Percentiles rank a stretch among this genome's conserved stretches.
These are phyloP conservation scores for Suillus discolor DNA, from an alignment of 768 basidiomycete species.

Conservation along the genomic window DNA sequence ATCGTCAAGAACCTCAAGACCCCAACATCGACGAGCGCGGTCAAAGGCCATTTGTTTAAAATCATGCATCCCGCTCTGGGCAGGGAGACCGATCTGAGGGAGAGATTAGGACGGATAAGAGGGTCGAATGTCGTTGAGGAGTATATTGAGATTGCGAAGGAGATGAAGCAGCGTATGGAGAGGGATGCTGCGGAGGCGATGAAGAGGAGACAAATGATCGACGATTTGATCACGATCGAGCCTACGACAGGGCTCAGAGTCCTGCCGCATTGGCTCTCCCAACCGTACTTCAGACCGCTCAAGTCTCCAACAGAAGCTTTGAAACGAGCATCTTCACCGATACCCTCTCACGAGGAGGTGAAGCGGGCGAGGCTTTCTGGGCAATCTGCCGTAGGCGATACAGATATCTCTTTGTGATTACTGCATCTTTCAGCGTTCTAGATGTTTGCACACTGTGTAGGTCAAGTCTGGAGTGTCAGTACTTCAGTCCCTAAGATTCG, in stretches of 20 bases:
- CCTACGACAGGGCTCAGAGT: too few relatives aligned
- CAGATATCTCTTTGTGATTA: not conserved
- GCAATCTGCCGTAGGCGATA: not conserved
- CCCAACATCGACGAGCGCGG: constrained; percentile 66
- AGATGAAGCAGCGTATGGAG: constrained; percentile 62
- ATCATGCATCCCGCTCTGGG: constrained; percentile 78
- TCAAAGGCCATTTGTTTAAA: constrained; percentile 95
- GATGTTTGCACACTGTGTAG: not conserved
- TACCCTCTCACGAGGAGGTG: constrained; percentile 9
- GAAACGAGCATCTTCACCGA: not conserved
- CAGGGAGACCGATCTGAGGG: constrained; percentile 70
- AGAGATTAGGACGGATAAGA: constrained; percentile 60
- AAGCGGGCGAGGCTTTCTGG: not conserved
- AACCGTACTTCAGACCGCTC: not conserved
- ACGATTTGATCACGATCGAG: constrained; percentile 45
- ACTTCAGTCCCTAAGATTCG: too few relatives aligned
- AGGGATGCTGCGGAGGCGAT: constrained; percentile 45
- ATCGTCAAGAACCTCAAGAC: constrained; percentile 70
- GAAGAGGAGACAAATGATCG: constrained; percentile 29
- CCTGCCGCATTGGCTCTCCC: not conserved
- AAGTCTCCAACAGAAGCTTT: constrained; percentile 1
- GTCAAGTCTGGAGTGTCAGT: not conserved
- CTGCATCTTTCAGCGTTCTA: not conserved
- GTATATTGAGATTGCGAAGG: constrained; percentile 57
- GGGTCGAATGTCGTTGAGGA: constrained; percentile 25